These are phyloP conservation scores for Colletotrichum musae DNA, from an alignment of 2,329 filamentous ascomycete genomes.

Conservation along the genomic window DNA sequence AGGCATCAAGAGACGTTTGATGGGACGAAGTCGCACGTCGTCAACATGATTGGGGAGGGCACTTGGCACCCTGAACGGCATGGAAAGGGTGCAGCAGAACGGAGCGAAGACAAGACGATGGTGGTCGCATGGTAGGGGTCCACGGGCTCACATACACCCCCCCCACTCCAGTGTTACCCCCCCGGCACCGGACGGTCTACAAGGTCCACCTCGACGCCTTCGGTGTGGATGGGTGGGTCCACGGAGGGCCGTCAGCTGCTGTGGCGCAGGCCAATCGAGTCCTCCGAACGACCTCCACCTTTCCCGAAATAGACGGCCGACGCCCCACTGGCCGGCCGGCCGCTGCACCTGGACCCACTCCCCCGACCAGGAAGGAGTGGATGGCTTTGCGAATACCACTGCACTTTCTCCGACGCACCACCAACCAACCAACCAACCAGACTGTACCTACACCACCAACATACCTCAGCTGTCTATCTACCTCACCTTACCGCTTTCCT, in stretches of 20 bases:
- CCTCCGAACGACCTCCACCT: slow-evolving; percentile 18
- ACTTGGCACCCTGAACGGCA: slow-evolving; percentile 11
- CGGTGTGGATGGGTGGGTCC: slow-evolving; percentile 47
- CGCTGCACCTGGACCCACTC: slow-evolving; percentile 25
- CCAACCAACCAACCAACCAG: neutral
- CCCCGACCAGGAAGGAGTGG: slow-evolving; percentile 8
- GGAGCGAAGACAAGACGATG: neutral
- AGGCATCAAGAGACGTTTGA: slow-evolving; percentile 13
- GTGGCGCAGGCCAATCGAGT: slow-evolving; percentile 54
- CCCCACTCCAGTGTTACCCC: neutral
- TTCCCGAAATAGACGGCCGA: slow-evolving; percentile 34
- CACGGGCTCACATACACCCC: slow-evolving; percentile 8
- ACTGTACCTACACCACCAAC: no score
- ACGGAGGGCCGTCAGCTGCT: slow-evolving; percentile 53
- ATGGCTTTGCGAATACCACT: neutral
- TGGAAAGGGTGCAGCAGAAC: slow-evolving; percentile 1
- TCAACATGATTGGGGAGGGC: slow-evolving; percentile 35
- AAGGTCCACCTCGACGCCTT: neutral
- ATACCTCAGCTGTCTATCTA: no score
- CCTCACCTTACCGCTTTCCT: no score
- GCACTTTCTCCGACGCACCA: slow-evolving; percentile 28
- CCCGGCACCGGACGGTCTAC: neutral
- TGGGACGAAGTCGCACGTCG: slow-evolving; percentile 24
- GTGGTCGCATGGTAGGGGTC: slow-evolving; percentile 14
- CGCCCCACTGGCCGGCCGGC: slow-evolving; percentile 30